These are phyloP conservation scores for Furcasterigmium furcatum DNA, from an alignment of 2,329 filamentous ascomycete genomes.

Conservation along the genomic window DNA sequence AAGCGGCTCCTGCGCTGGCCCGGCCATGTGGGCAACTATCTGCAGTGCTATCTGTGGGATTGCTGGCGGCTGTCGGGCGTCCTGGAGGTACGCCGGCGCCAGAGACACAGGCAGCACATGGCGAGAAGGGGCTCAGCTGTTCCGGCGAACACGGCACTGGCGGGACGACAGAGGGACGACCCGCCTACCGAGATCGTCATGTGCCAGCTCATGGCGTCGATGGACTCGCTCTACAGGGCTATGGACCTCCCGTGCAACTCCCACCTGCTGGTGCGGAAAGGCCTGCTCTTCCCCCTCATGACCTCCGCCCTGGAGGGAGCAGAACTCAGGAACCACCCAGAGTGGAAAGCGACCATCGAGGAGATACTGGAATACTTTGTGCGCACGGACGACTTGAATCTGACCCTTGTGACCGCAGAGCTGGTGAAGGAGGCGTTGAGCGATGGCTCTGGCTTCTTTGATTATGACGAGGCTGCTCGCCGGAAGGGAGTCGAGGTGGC, in stretches of 20 bases:
- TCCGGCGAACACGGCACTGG: not conserved
- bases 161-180: not conserved
- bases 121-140: not conserved
- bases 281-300: constrained; percentile 20
- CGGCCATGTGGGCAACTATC: constrained; percentile 18
- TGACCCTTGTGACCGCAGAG: constrained; percentile 2
- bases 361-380: constrained; percentile 4
- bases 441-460: constrained; percentile 7
- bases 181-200: constrained; percentile 15
- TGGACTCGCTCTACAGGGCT: constrained; percentile 17
- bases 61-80: constrained; percentile 19
- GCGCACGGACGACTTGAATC: constrained; percentile 4
- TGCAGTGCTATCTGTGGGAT: constrained; percentile 24
- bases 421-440: constrained; percentile 8
- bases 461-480: constrained; percentile 9
- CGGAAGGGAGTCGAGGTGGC: constrained; percentile 9
- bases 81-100: constrained; percentile 13
- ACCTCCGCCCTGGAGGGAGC: constrained; percentile 19
- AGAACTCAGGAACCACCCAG: constrained; percentile 8
- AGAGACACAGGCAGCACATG: not conserved
- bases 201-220: constrained; percentile 16
- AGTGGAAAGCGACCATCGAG: constrained; percentile 12
- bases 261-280: constrained; percentile 17
- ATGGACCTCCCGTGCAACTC: constrained; percentile 10
- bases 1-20: constrained; percentile 16